A percentile compares a stretch with the other conserved stretches of the same genome.
Evolutionary conservation across 495 filamentous ascomycete species (phyloP).

Genomic region (Penicillium arizonense): DNA sequence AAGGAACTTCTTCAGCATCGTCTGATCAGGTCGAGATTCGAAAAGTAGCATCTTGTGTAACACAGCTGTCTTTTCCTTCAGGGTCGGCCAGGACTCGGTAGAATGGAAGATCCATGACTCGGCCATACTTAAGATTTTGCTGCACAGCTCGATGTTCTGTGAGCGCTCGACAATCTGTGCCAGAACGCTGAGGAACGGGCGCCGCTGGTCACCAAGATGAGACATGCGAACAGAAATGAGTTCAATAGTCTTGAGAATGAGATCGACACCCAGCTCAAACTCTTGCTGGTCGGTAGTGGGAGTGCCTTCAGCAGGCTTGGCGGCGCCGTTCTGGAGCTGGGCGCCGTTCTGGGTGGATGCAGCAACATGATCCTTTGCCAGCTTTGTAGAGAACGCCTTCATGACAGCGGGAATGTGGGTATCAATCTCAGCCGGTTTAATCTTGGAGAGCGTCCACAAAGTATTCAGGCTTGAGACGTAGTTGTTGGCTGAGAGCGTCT

Average conservation of each 20-base stretch:
- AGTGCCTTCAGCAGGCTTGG: slow-evolving; percentile 52
- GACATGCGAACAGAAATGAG: slow-evolving; percentile 89
- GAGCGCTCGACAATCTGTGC: slow-evolving; percentile 95
- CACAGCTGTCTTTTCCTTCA: slow-evolving; percentile 98
- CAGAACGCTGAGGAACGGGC: slow-evolving; percentile 91
- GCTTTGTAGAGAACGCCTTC: slow-evolving; percentile 89
- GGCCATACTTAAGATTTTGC: slow-evolving; percentile 92
- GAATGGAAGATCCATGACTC: slow-evolving; percentile 93
- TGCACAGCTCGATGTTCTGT: slow-evolving; percentile 75
- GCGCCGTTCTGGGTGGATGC: slow-evolving; percentile 53
- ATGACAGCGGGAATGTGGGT: slow-evolving; percentile 83
- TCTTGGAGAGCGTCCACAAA: slow-evolving; percentile 84
- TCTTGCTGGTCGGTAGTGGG: slow-evolving; percentile 66
- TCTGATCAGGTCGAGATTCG: slow-evolving; percentile 76
- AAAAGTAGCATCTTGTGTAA: slow-evolving; percentile 97
- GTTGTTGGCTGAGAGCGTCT: slow-evolving; percentile 72
- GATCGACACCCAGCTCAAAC: slow-evolving; percentile 75
- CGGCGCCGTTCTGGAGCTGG: slow-evolving; percentile 34
- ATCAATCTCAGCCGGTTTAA: slow-evolving; percentile 81
- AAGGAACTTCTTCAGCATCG: slow-evolving; percentile 86
- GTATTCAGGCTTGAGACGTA: slow-evolving; percentile 87
- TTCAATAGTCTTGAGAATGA: slow-evolving; percentile 93
- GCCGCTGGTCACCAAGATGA: slow-evolving; percentile 83
- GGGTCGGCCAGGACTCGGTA: slow-evolving; percentile 86
- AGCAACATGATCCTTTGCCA: slow-evolving; percentile 90